Base-by-base conservation (phyloP, 768 basidiomycete genomes). In the Leccinum incarnatum region DNA sequence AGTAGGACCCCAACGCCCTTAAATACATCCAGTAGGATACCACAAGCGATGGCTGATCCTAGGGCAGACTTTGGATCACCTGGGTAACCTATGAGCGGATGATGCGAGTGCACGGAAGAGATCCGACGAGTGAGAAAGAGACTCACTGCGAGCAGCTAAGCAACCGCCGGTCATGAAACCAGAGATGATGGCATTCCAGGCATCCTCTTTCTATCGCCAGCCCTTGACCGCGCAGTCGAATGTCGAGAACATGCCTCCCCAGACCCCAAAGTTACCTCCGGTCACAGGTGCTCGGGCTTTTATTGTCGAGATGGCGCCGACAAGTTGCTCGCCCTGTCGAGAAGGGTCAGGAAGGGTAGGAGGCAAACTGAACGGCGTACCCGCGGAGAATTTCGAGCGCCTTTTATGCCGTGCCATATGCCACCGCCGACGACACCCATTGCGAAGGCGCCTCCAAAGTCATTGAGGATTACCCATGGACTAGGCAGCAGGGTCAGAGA, bases 131-230 rank as follows among this genome's bases (percentile, higher is more conserved):
- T 45, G 46, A 29, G 11, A 23, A 46, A 30, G 10, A 23, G 32
- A 87, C 92, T 76, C 74, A 97, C 95, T 93, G 78, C 96, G 84
- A 61, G 91, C 83, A 58, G 96, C 97, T 55, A 98, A 76, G 73
- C 92, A 95, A 56, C 97, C 97, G 75, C 96, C 96, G 10, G 97
- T 98, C 87, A 97, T 84, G 78, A 99, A 99, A 49, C 96, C 97
- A 25, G 95, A 94, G 54, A 97, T 89, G 68, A 99, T 98, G 47
- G 95, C 95, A 71, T 99, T 99, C 95, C 95, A 99, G 53, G 96
- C 91, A 74, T 97, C 95, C 76, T 97, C 95, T 73, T 98, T 97
- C 78, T 97, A 93, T 72, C 95, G 82, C 79, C 86, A 93, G 12
- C 94, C 93, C 76, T 99, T 98, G 66, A 99, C 90, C 1, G 95